These are phyloP conservation scores for Tylopilus rubrobrunneus DNA, from an alignment of 768 basidiomycete genomes.

Conservation along the genomic window DNA sequence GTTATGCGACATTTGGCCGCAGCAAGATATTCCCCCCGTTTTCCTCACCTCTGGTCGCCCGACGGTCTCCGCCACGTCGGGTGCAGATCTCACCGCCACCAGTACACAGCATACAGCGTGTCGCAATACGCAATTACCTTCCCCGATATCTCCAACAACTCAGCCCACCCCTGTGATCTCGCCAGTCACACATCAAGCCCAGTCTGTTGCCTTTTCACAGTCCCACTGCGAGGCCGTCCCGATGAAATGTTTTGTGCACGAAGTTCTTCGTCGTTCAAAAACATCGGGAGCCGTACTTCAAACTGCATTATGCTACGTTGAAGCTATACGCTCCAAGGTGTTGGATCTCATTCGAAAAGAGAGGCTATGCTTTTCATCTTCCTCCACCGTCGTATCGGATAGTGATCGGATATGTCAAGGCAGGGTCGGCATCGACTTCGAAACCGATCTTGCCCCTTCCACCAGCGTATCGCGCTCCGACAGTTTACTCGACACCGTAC, in stretches of 20 bases:
- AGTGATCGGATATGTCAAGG: slow-evolving; percentile 41
- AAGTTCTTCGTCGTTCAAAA: slow-evolving; percentile 81
- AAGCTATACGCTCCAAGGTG: slow-evolving; percentile 71
- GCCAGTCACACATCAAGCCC: slow-evolving; percentile 26
- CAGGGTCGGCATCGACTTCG: slow-evolving; percentile 40
- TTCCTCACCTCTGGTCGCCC: slow-evolving; percentile 42
- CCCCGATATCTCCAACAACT: slow-evolving; percentile 50
- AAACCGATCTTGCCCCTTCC: slow-evolving; percentile 29
- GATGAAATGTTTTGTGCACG: slow-evolving; percentile 78
- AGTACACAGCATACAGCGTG: not conserved
- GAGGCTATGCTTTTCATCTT: slow-evolving; percentile 39
- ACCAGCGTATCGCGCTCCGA: slow-evolving; percentile 13
- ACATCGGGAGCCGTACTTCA: slow-evolving; percentile 83
- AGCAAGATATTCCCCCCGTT: slow-evolving; percentile 64
- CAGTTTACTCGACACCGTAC: slow-evolving; percentile 41
- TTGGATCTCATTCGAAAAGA: slow-evolving; percentile 58
- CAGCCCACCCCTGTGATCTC: slow-evolving; percentile 32
- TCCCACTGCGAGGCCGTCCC: slow-evolving; percentile 43
- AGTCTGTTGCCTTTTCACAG: slow-evolving; percentile 10
- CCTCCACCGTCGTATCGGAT: slow-evolving; percentile 39
- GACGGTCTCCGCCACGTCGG: slow-evolving; percentile 16
- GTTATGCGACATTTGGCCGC: slow-evolving; percentile 76
- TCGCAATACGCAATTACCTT: slow-evolving; percentile 45
- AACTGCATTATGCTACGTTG: slow-evolving; percentile 83
- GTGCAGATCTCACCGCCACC: not conserved